Base-by-base conservation (phyloP, 768 basidiomycete species). In the Tulasnella sp. region DNA sequence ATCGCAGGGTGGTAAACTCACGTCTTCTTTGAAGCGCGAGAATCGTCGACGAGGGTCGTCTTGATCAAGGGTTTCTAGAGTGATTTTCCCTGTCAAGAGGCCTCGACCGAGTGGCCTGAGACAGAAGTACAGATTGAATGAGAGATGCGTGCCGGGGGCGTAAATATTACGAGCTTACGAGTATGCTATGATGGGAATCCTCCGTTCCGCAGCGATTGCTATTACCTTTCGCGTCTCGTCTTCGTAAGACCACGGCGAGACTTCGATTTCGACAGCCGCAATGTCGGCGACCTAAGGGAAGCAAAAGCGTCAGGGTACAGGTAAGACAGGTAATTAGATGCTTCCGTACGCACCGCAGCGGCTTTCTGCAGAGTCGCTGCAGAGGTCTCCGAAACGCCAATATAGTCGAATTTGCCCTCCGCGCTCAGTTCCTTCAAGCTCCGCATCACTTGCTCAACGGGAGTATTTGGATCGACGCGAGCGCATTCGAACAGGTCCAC, bases 331-430 rank as follows among this genome's bases (percentile, higher is more conserved):
- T n/a, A n/a, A n/a, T n/a, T n/a, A n/a, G n/a, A n/a, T n/a, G 88
- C 79, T 77, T 91, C 90, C 68, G 90, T 88, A 77, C 90, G 88
- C 7, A 88, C 86, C 19, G 84, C 81, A 12, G 85, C 81, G 72
- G 89, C 83, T n/a, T n/a, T n/a, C n/a, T n/a, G n/a, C n/a, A n/a
- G n/a, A n/a, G n/a, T n/a, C n/a, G n/a, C n/a, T 86, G 83, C 84
- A 26, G 79, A 80, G 76, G 83, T 83, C 77, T 89, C 88, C 1
- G 84, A 85, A 71, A 89, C 75, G 3, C 87, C 87, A 71, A 89
- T 86, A 76, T 87, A 83, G 75, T 83, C 81, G 77, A 88, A 85
- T 71, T 84, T 81, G 12, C 87, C 87, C 74, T 88, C 87, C 41
- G 84, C 79, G 71, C 83, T 78, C 37, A 89, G 78, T 3, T 77